These are phyloP conservation scores for Musa troglodytarum DNA, from an alignment of 176 grass and related monocot genomes.

Conservation along the genomic window DNA sequence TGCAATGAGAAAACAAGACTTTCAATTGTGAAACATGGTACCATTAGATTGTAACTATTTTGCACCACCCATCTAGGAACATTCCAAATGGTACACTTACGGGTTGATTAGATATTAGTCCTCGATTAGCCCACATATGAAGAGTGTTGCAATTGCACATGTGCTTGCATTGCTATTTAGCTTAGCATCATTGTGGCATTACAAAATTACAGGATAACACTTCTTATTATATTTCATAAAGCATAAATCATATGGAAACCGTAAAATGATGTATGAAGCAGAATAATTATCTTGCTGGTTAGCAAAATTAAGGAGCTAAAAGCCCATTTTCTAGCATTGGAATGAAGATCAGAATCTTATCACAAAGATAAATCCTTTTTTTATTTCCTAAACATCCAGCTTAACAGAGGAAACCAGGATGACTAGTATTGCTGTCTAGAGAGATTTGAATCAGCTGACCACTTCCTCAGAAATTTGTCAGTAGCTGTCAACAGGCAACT, in stretches of 20 bases:
- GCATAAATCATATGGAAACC: too few relatives aligned
- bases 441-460: neutral
- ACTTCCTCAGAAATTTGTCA: neutral
- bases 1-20: neutral
- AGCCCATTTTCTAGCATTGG: neutral
- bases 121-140: neutral
- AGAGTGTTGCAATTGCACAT: neutral
- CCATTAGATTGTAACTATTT: neutral
- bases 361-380: neutral
- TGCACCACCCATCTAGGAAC: neutral
- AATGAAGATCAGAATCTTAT: neutral
- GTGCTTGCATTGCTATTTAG: neutral
- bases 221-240: too few relatives aligned
- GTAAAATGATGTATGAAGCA: too few relatives aligned
- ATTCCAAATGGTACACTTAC: neutral
- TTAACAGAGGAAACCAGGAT: neutral
- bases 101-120: neutral
- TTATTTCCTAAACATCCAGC: neutral
- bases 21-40: neutral
- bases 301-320: neutral
- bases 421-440: neutral
- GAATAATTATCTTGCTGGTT: too few relatives aligned
- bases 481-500: neutral
- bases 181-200: neutral
- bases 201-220: neutral